phyloP scores from a whole-genome alignment of 2,329 filamentous ascomycete genomes.

The Gremmenia infestans region DNA sequence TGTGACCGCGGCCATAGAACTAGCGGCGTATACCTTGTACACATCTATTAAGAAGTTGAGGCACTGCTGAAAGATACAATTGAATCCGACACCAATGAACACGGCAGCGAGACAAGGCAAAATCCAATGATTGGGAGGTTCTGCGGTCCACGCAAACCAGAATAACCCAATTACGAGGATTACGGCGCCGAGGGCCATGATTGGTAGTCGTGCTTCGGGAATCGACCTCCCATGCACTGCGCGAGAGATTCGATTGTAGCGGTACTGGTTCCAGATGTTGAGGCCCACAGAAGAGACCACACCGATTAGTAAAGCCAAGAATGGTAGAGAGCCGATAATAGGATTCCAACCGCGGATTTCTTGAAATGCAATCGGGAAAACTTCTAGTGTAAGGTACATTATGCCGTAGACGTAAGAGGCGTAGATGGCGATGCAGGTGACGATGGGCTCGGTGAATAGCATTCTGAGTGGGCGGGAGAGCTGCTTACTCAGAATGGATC shows the following conservation, averaged over 20 bases:
- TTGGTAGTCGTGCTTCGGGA: constrained; percentile 42
- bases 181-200: constrained; percentile 38
- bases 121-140: constrained; percentile 20
- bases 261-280: constrained; percentile 32
- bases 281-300: constrained; percentile 48
- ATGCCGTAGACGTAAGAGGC: constrained; percentile 67
- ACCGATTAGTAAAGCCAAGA: constrained; percentile 41
- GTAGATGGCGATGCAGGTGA: constrained; percentile 64
- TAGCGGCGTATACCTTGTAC: constrained; percentile 44
- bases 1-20: constrained; percentile 40
- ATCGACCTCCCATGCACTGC: constrained; percentile 37
- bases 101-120: constrained; percentile 20
- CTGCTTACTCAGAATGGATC: constrained; percentile 28
- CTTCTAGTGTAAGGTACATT: constrained; percentile 55
- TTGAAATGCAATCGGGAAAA: constrained; percentile 61
- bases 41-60: constrained; percentile 36
- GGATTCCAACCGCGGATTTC: constrained; percentile 55
- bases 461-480: constrained; percentile 36
- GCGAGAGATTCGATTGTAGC: constrained; percentile 22
- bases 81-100: constrained; percentile 29
- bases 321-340: constrained; percentile 57
- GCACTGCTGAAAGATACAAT: constrained; percentile 29
- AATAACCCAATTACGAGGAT: constrained; percentile 27
- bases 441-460: constrained; percentile 53
- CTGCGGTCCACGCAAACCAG: constrained; percentile 29